A percentile compares a stretch with the other conserved stretches of the same genome.
phyloP scores from a whole-genome alignment of 768 basidiomycete genomes.

The Mrakia gelida region DNA sequence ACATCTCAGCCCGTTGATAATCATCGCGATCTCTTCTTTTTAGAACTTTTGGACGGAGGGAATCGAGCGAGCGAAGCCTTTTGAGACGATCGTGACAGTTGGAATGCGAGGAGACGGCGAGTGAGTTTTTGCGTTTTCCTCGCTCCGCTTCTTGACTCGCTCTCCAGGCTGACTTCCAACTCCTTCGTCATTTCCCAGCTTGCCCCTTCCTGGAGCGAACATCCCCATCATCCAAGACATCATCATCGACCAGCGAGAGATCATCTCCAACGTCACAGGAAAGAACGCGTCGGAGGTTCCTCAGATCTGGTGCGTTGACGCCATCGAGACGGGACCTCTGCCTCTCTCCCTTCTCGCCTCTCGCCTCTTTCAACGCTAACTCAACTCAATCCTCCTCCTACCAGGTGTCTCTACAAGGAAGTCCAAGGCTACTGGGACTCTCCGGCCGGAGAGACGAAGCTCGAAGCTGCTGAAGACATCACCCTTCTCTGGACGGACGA shows the following conservation, averaged over 20 bases:
- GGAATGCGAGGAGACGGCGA: conserved; percentile 63
- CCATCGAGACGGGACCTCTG: no score
- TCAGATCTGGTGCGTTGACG: conserved; percentile 57
- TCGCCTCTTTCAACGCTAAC: not conserved
- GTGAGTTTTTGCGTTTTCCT: no score
- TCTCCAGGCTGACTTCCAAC: not conserved
- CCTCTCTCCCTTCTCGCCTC: conserved; percentile 52
- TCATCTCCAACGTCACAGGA: conserved; percentile 53
- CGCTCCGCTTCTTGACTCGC: no score
- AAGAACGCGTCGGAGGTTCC: conserved; percentile 49
- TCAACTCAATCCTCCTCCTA: not conserved
- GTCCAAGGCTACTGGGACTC: conserved; percentile 60
- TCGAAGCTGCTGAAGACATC: conserved; percentile 60
- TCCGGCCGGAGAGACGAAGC: conserved; percentile 50
- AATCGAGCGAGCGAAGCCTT: conserved; percentile 56
- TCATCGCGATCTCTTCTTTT: no score
- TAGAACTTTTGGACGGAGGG: conserved; percentile 59
- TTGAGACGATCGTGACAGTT: conserved; percentile 61
- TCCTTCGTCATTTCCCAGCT: not conserved
- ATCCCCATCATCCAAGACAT: conserved; percentile 45
- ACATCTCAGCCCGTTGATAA: not conserved
- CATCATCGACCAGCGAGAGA: conserved; percentile 59
- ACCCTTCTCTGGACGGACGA: conserved; percentile 68
- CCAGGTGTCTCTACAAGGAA: conserved; percentile 51
- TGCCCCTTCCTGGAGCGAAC: conserved; percentile 39